Evolutionary conservation across 2,329 filamentous ascomycete species (phyloP), one percentile per base, ranked within the genome.

Genomic region (Alternaria triticina): DNA sequence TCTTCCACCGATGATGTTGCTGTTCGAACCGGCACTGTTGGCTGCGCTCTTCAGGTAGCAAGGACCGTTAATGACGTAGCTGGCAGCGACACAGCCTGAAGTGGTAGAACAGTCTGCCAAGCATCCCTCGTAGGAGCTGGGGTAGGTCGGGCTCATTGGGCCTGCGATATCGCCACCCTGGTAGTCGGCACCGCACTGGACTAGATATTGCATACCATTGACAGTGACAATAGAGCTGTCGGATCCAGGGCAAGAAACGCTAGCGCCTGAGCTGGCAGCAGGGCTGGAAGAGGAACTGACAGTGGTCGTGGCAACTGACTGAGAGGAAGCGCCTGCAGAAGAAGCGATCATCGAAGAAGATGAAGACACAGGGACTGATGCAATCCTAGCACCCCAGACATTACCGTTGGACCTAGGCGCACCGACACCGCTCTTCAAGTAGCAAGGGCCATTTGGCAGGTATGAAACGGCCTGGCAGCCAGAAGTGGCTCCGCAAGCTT

Each of bases 11-110:
- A 72, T 70, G 25, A 74, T 30, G 43, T 64, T 57, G 10, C 45
- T 36, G 28, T 64, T 67, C 8, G 45, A 33, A 5, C 52, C 62
- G 6, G 51, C 54, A 27, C 50, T 50, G 40, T 7, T 10, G 23
- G 46, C 58, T 17, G 64, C 27, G 15, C 59, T 61, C 54, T 73
- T 73, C 33, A 73, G 27, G 28, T 71, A 73, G 43, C 70, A 73
- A 30, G 66, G 54, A 7, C 63, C 69, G 6, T 40, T 46, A 1
- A 59, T 54, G 13, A 66, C 50, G 55, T 71, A 74, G 25, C 70
- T 67, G 25, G 73, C 67, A 57, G 63, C 67, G n/a, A 66, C 57
- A 36, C 73, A 75, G 17, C 62, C 60, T 17, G 54, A 15, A 17
- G 61, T 68, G 7, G 54, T 57, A 25, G 62, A 60, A 52, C 73